A percentile compares a stretch with the other conserved stretches of the same genome.
These are phyloP conservation scores for Wickerhamiella alocasiicola DNA, from an alignment of 805 yeast species.

Conservation along the genomic window DNA sequence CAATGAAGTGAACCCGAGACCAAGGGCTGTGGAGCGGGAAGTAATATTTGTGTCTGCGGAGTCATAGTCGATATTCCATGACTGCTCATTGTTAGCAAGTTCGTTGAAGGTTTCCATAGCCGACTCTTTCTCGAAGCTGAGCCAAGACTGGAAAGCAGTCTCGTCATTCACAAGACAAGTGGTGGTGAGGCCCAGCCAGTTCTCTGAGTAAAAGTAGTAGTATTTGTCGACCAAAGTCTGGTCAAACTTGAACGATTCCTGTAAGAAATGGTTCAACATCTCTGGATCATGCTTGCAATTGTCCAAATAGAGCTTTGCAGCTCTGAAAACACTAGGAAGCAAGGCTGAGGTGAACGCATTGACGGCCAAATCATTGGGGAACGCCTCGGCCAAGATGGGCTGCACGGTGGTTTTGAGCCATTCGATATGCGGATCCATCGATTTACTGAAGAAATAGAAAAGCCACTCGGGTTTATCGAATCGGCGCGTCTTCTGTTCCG, in stretches of 20 bases:
- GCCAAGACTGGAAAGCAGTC: conserved; percentile 37
- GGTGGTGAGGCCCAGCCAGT: conserved; percentile 37
- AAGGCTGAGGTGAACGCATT: conserved; percentile 37
- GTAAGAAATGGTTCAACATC: conserved; percentile 44
- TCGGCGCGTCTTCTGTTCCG: conserved; percentile 46
- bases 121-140: conserved; percentile 37
- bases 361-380: conserved; percentile 23
- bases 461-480: conserved; percentile 65
- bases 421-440: conserved; percentile 25
- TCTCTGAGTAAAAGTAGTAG: conserved; percentile 28
- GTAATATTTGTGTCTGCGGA: conserved; percentile 31
- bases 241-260: conserved; percentile 49
- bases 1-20: conserved; percentile 44
- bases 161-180: conserved; percentile 19
- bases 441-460: conserved; percentile 33
- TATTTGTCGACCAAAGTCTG: conserved; percentile 34
- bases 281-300: conserved; percentile 29
- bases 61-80: conserved; percentile 50
- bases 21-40: conserved; percentile 48
- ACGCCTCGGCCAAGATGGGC: conserved; percentile 15
- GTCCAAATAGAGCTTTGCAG: conserved; percentile 14
- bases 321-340: conserved; percentile 26
- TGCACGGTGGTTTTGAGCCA: conserved; percentile 23
- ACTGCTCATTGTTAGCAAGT: conserved; percentile 16
- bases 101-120: conserved; percentile 22